Base-by-base conservation (phyloP, 2,329 filamentous ascomycete species). In the Ophiostoma triangulosporum region DNA sequence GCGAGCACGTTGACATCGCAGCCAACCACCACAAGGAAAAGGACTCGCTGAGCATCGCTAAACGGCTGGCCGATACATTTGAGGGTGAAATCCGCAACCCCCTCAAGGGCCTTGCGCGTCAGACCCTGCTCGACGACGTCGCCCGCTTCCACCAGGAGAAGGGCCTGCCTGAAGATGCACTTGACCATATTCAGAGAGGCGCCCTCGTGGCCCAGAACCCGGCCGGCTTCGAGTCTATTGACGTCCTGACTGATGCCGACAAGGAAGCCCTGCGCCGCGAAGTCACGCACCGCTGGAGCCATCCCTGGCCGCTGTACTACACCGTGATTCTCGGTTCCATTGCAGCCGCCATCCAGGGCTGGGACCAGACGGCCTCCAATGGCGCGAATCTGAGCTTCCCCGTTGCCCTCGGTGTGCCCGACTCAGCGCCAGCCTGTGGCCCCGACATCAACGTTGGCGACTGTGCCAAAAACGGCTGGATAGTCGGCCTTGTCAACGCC, bases 191-290 rank as follows among this genome's bases (percentile, higher is more conserved):
- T 51, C 72, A 76, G 51, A 83, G 83, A 61, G 86, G 84, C 32
- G 87, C 86, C 3, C 72, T 91, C 11, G 76, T 89, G 17, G 86
- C 86, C 3, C 84, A 87, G 64, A 79, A 83, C 59, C 84, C 84
- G 0, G 69, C 70, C 8, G 71, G 73, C 29, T 86, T 70, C 63
- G 82, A 86, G 54, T 69, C 73, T 32, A 73, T 88, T 38, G 67
- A 51, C 15, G 55, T 46, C 6, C 40, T 56, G 6, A 48, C 52
- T 46, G 57, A 57, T 3, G 27, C 65, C 4, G 75, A 76, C 58
- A 69, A 77, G 52, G 69, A 77, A 50, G 75, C 78, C 11, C 73
- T 90, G 2, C 68, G 73, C 53, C 73, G 81, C 15, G 69, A 71
- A 0, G 83, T 53, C 27, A 53, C 52, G 1, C 51, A 87, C 72